Evolutionary conservation across 2,329 filamentous ascomycete genomes (phyloP).

Genomic region (Pestalotiopsis sp.): DNA sequence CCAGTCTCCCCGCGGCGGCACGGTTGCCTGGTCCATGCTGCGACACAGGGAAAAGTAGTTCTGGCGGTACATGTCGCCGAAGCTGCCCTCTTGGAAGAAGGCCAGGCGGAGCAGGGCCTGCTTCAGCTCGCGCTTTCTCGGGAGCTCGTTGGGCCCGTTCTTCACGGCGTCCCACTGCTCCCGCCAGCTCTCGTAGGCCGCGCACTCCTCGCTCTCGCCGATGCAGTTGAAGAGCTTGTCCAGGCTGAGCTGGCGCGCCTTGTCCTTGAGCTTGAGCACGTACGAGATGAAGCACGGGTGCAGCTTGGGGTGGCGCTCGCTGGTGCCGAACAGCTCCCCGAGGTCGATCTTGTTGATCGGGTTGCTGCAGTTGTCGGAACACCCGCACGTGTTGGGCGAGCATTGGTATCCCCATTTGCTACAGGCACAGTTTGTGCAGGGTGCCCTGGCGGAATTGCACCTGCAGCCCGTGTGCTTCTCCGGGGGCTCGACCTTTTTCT

Average conservation of each 20-base stretch:
- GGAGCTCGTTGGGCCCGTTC: not conserved
- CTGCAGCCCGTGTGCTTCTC: not conserved
- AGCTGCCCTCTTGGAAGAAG: not conserved
- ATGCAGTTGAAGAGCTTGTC: not conserved
- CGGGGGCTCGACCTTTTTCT: not conserved
- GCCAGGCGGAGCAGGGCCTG: not conserved
- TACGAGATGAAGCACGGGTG: not conserved
- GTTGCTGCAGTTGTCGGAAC: not conserved
- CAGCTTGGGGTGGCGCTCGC: not conserved
- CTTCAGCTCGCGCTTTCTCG: not conserved
- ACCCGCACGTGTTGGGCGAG: not conserved
- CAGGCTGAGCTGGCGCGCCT: not conserved
- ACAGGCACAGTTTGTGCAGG: not conserved
- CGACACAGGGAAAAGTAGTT: not conserved
- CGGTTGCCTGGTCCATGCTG: not conserved
- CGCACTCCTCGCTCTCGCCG: not conserved
- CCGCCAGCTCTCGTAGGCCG: not conserved
- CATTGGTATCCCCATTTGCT: slow-evolving; percentile 4
- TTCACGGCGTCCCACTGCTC: not conserved
- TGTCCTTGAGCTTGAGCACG: not conserved
- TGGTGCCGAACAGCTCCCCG: not conserved
- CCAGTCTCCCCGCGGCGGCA: not conserved
- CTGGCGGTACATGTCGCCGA: not conserved
- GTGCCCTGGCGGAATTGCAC: not conserved
- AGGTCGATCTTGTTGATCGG: not conserved